These are phyloP conservation scores for Fusarium mundagurra DNA, from an alignment of 2,329 filamentous ascomycete species.

Conservation along the genomic window DNA sequence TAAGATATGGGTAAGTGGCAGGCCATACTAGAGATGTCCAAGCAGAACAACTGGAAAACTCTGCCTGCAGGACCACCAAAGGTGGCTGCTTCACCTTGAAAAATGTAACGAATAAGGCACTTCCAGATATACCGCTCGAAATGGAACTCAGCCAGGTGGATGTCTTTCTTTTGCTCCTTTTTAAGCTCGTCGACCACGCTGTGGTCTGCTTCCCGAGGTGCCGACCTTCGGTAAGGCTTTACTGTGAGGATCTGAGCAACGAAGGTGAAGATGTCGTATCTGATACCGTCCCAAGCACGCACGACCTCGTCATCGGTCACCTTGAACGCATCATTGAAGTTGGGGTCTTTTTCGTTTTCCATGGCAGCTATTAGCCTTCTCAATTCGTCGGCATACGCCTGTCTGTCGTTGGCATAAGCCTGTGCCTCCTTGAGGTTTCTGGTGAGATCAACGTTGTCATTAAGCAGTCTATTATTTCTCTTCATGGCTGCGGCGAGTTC, in stretches of 20 bases:
- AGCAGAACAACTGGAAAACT: constrained; percentile 18
- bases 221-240: neutral
- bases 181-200: constrained; percentile 1
- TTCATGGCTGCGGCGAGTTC: neutral
- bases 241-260: constrained; percentile 2
- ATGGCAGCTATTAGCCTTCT: neutral
- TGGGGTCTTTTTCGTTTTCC: neutral
- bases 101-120: neutral
- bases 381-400: neutral
- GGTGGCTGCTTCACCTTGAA: neutral
- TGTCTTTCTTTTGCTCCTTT: neutral
- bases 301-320: constrained; percentile 8
- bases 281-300: neutral
- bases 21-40: constrained; percentile 15
- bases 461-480: neutral
- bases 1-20: neutral
- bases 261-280: constrained; percentile 7
- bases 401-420: neutral
- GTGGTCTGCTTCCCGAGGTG: neutral
- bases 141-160: neutral
- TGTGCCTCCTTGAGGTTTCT: neutral
- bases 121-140: constrained; percentile 23
- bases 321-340: neutral
- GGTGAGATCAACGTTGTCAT: neutral
- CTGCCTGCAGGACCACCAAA: constrained; percentile 20